These are phyloP conservation scores for Lumnitzera racemosa DNA, from an alignment of 345 rosid species.

Conservation along the genomic window DNA sequence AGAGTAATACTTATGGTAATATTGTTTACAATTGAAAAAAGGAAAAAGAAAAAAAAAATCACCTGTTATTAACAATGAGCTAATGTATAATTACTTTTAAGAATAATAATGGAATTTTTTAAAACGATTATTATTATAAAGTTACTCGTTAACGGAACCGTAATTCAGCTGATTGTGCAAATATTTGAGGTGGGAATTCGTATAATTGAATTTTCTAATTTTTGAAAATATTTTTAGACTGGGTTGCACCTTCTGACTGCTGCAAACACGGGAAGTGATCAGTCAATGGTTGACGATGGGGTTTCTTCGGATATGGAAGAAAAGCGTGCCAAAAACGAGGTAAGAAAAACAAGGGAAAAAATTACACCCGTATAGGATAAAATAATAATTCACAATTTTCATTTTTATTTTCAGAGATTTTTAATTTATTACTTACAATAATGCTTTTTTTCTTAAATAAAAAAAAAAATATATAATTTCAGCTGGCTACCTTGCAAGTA, in stretches of 20 bases:
- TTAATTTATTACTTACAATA: not conserved
- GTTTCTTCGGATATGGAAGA: slow-evolving; percentile 54
- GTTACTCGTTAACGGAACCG: too few species aligned
- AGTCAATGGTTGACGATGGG: slow-evolving; percentile 75
- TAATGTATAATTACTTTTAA: too few species aligned
- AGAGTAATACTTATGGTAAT: too few species aligned
- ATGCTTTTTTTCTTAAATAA: not conserved
- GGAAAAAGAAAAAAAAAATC: too few species aligned
- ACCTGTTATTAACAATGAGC: too few species aligned
- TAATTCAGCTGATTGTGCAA: too few species aligned
- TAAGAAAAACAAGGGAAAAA: slow-evolving; percentile 5
- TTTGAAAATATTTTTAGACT: slow-evolving; percentile 34
- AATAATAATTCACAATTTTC: not conserved
- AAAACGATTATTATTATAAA: too few species aligned
- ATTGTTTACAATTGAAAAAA: too few species aligned
- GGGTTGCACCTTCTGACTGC: slow-evolving; percentile 74
- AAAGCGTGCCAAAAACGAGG: slow-evolving; percentile 54
- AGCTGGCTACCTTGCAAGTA: slow-evolving; percentile 53
- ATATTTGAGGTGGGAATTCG: too few species aligned
- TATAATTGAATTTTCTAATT: too few species aligned
- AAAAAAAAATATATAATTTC: not conserved
- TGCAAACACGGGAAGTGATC: slow-evolving; percentile 64
- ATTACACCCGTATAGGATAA: not conserved
- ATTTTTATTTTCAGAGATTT: not conserved
- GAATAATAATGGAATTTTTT: too few species aligned